phyloP scores from a whole-genome alignment of 176 grass and related monocot genomes.

The Bolboschoenus planiculmis region DNA sequence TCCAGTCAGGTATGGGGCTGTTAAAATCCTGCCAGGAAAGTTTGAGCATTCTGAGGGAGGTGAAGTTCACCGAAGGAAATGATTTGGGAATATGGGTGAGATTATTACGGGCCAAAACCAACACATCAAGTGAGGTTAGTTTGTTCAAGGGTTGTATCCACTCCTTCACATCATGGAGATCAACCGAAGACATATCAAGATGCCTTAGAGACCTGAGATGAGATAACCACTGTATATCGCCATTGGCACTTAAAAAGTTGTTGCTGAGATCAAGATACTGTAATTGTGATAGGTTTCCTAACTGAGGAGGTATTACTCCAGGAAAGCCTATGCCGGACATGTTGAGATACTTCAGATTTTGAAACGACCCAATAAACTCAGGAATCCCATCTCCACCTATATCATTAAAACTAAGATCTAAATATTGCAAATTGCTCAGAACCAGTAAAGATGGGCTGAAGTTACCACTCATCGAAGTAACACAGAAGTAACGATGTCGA shows the following conservation, averaged over 20 bases:
- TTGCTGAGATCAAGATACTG: constrained; percentile 9
- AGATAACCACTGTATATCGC: neutral
- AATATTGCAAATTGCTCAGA: neutral
- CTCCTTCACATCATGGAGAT: neutral
- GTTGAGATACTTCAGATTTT: constrained; percentile 24
- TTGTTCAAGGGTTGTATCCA: neutral
- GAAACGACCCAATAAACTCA: constrained; percentile 8
- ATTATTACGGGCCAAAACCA: neutral
- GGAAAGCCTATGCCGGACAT: neutral
- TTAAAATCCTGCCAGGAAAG: neutral
- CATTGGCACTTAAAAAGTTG: neutral
- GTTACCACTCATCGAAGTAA: constrained; percentile 22
- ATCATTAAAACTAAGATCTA: constrained; percentile 35
- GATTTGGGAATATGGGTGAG: neutral
- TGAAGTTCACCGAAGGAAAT: neutral
- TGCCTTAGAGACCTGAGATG: neutral
- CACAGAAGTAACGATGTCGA: no score
- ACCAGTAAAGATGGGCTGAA: constrained; percentile 26
- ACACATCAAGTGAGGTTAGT: neutral
- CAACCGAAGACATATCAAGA: neutral
- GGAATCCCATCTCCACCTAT: no score
- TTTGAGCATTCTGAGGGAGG: neutral
- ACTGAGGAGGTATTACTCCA: constrained; percentile 13
- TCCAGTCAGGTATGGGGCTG: neutral
- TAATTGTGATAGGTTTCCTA: constrained; percentile 31